phyloP scores from a whole-genome alignment of 495 filamentous ascomycete species.

The Lindgomyces ingoldianus region DNA sequence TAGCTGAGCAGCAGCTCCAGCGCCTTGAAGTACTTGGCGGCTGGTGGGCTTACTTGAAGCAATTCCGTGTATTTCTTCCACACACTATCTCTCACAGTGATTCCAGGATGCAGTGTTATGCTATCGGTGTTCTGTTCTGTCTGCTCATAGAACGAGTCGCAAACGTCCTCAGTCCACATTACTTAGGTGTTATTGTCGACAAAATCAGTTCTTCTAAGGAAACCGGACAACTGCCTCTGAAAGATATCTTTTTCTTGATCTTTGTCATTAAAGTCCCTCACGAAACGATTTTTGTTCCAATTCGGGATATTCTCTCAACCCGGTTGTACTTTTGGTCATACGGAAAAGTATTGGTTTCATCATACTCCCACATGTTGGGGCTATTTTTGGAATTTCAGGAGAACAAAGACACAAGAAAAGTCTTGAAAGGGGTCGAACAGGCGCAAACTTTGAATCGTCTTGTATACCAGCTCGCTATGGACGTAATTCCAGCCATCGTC shows the following conservation, averaged over 20 bases:
- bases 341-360: slow-evolving; percentile 60
- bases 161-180: slow-evolving; percentile 40
- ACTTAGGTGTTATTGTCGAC: slow-evolving; percentile 41
- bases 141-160: slow-evolving; percentile 38
- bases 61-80: slow-evolving; percentile 44
- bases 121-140: slow-evolving; percentile 27
- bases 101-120: slow-evolving; percentile 33
- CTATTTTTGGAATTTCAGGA: slow-evolving; percentile 80
- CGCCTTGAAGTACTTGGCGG: slow-evolving; percentile 40
- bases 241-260: slow-evolving; percentile 38
- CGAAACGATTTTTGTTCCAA: slow-evolving; percentile 6
- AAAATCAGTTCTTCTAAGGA: slow-evolving; percentile 20
- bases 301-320: slow-evolving; percentile 18
- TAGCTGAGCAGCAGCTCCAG: slow-evolving; percentile 25
- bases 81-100: slow-evolving; percentile 39
- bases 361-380: slow-evolving; percentile 74
- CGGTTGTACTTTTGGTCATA: slow-evolving; percentile 64
- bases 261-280: slow-evolving; percentile 28
- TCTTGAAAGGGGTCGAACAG: slow-evolving; percentile 65
- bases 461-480: slow-evolving; percentile 65
- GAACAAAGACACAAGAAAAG: slow-evolving; percentile 68
- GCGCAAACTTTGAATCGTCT: slow-evolving; percentile 63
- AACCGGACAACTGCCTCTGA: slow-evolving; percentile 37
- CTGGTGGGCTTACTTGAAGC: slow-evolving; percentile 42
- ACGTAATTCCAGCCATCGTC: slow-evolving; percentile 66